A percentile compares a stretch with the other conserved stretches of the same genome.
phyloP scores from a whole-genome alignment of 225 moss, liverwort and hornwort species.

The Ulota crispa region DNA sequence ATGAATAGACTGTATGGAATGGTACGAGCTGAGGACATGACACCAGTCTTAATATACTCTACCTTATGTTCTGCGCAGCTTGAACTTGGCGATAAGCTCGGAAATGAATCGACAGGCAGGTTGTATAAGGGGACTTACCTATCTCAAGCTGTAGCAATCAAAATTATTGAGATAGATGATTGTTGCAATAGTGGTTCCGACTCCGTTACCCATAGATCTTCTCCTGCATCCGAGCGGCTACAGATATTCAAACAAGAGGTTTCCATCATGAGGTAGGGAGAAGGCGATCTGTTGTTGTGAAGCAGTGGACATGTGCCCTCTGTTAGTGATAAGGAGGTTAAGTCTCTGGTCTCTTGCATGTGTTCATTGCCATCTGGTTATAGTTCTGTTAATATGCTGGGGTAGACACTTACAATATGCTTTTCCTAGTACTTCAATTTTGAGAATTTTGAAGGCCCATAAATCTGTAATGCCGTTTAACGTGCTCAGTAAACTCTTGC shows the following conservation, averaged over 20 bases:
- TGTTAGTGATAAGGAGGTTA: not conserved
- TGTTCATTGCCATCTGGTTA: not conserved
- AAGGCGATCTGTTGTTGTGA: not conserved
- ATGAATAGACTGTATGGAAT: not conserved
- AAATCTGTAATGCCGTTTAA: not conserved
- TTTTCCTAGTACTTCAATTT: not conserved
- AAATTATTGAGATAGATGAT: conserved; percentile 70
- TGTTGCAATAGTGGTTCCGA: conserved; percentile 54
- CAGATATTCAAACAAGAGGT: conserved; percentile 96
- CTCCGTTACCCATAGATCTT: conserved; percentile 60
- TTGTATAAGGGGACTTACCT: conserved; percentile 78
- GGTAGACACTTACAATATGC: not conserved
- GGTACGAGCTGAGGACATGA: not conserved
- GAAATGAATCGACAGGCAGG: conserved; percentile 79
- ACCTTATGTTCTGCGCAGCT: conserved; percentile 51
- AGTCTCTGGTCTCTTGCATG: not conserved
- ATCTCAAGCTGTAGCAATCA: conserved; percentile 88
- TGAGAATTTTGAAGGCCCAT: not conserved
- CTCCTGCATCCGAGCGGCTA: conserved; percentile 69
- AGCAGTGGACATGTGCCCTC: not conserved
- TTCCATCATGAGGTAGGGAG: conserved; percentile 79
- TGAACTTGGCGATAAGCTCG: conserved; percentile 75
- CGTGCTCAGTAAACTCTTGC: not conserved
- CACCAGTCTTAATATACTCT: not conserved
- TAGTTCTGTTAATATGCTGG: not conserved